Evolutionary conservation across 2,329 filamentous ascomycete genomes (phyloP), one percentile per base, ranked within the genome.

Genomic region (Lasiodiplodia hormozganensis): DNA sequence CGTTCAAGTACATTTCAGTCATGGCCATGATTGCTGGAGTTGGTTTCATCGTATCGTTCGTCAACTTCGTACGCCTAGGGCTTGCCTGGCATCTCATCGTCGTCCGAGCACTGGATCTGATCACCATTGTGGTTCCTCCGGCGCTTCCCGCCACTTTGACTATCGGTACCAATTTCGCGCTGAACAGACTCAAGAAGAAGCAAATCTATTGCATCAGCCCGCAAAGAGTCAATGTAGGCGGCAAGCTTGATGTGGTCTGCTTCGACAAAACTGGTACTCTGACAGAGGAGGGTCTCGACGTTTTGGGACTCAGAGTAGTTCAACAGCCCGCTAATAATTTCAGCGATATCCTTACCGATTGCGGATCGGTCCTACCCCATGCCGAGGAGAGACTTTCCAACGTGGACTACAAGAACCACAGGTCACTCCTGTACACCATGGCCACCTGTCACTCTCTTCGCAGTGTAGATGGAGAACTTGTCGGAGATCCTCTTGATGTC

Each of bases 261-360:
- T 99, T 99, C 72, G 96, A 99, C 82, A 99, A 99, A 82, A 99
- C 96, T 0, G 96, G 96, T n/a, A 99, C 96, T 0, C 83, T 99
- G 66, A 99, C 96, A 0, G 96, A 98, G 79, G 96, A 99, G 78
- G 96, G 96, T 0, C 82, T 99, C 52, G 96, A 99, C 78, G 93
- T 99, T 21, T 85, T 99, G 14, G 96, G 96, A 14, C 89, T 97
- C 23, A 89, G 93, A 40, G 89, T 96, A 7, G 93, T 93, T 11
- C 88, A 91, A 68, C 84, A 86, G 60, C 85, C 86, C 1, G 80
- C 83, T 16, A 85, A 87, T 71, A 84, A 87, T 65, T 96, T 98
- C 74, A 90, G 89, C 65, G 92, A 96, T 21, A 85, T 97, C 4
- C 84, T 97, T 18, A 86, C 89, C 0, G 88, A 92, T 71, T 82